Base-by-base conservation (phyloP, 2,329 filamentous ascomycete species). In the Nemania sp. region DNA sequence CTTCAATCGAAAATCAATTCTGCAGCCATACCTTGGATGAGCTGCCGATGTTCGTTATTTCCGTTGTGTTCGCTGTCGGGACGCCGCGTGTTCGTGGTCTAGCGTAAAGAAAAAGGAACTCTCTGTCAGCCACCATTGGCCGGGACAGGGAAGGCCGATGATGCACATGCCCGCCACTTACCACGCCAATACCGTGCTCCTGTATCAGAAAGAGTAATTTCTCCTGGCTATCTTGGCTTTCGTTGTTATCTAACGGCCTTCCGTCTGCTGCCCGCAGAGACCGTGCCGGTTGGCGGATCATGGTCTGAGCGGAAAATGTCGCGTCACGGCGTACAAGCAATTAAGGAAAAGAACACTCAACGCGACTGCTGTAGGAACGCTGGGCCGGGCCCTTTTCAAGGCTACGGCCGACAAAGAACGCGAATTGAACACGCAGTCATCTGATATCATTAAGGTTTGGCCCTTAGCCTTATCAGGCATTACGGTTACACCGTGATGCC, bases 211-310 rank as follows among this genome's bases (percentile, higher is more conserved):
- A 55, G 5, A 61, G 48, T 24, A 69, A 52, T 39, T 61, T 46
- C 5, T 50, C 57, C 40, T 68, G 66, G 39, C 66, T 68, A 26
- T 67, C 65, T 56, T 69, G 65, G 46, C 64, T 68, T 23, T 68
- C 64, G 40, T 63, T 62, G 15, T 64, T 52, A 24, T 61, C 57
- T 9, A 41, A 43, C 17, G 65, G 50, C 14, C 44, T 49, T 24
- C 56, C 57, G 39, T 65, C 57, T 1, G 61, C 60, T 9, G 43
- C 39, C n/a, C 19, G 15, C 33, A 62, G 28, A 17, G 57, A 60
- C 43, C 52, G 59, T 26, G 62, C 49, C 46, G 40, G 26, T 6
- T 56, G 61, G 7, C 41, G 49, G 52, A 56, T 43, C 64, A 67
- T 67, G 28, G 23, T 40, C 46, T 39, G 39, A 6, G 7, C 11